Conservation (phyloP, 371 early-diverging fungal species). For the Entomophthora muscae region DNA sequence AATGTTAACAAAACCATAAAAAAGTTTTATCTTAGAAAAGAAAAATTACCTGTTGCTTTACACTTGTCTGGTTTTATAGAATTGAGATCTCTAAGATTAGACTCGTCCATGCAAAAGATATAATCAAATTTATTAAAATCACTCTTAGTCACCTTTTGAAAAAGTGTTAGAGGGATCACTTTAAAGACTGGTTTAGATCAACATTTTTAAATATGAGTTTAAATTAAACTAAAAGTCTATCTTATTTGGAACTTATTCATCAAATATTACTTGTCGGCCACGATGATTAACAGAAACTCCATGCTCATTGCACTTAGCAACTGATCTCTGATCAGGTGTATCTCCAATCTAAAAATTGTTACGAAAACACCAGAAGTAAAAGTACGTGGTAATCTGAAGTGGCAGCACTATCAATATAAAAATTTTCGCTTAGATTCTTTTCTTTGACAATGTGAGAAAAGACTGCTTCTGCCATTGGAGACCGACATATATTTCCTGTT, state of each 20-base stretch:
- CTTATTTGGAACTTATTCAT: too few relatives aligned
- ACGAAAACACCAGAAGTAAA: background rate
- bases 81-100: slow-evolving; percentile 44
- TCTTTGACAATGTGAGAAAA: slow-evolving; percentile 52
- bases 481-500: slow-evolving; percentile 21
- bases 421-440: slow-evolving; percentile 27
- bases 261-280: slow-evolving; percentile 38
- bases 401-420: slow-evolving; percentile 78
- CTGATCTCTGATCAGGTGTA: slow-evolving; percentile 51
- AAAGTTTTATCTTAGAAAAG: too few relatives aligned
- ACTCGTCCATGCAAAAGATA: slow-evolving; percentile 72
- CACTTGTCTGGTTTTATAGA: slow-evolving; percentile 22
- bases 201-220: too few relatives aligned
- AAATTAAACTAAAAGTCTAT: too few relatives aligned
- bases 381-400: slow-evolving; percentile 70
- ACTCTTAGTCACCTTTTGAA: slow-evolving; percentile 19
- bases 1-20: too few relatives aligned
- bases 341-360: slow-evolving; percentile 12
- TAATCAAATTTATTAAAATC: slow-evolving; percentile 66
- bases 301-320: slow-evolving; percentile 44
- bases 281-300: slow-evolving; percentile 63
- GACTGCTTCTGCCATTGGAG: slow-evolving; percentile 85
- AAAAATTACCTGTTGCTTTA: slow-evolving; percentile 25
- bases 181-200: too few relatives aligned
- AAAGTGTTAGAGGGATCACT: too few relatives aligned